These are phyloP conservation scores for Scolecobasidium constrictum DNA, from an alignment of 2,329 filamentous ascomycete genomes.

Conservation along the genomic window DNA sequence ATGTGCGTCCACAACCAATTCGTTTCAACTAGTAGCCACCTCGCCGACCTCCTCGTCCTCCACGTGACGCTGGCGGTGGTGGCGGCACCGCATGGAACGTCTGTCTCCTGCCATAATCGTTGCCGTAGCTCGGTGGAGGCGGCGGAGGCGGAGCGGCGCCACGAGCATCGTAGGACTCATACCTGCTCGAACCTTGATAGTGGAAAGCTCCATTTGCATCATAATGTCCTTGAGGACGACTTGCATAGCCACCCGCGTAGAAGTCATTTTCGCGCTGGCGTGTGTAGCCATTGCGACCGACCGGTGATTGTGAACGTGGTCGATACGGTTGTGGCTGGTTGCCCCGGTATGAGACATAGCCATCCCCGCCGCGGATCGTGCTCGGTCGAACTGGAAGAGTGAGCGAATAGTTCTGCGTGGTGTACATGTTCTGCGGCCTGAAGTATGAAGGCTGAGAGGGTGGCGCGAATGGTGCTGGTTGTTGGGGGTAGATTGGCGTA, in stretches of 20 bases:
- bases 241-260: not conserved
- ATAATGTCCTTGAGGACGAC: not conserved
- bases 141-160: not conserved
- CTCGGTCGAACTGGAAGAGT: not conserved
- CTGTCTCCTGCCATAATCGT: not conserved
- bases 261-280: not conserved
- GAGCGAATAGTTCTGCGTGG: too few relatives aligned
- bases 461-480: too few relatives aligned
- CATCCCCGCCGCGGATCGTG: not conserved
- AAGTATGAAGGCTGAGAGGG: too few relatives aligned
- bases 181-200: not conserved
- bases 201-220: not conserved
- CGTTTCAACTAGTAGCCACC: too few relatives aligned
- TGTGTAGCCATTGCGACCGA: not conserved
- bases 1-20: too few relatives aligned
- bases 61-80: not conserved
- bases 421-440: too few relatives aligned
- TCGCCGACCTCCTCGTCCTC: too few relatives aligned
- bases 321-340: not conserved
- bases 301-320: not conserved
- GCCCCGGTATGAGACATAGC: not conserved
- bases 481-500: too few relatives aligned
- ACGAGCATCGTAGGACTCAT: not conserved
- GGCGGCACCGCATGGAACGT: not conserved
- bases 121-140: not conserved